phyloP scores from a whole-genome alignment of 345 rosid species.

The Arabidopsis thaliana region TAIR10.1 NC_003075.7:9812501-9813000 shows the following conservation, averaged over 20 bases:
- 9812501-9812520: slow-evolving; percentile 95
- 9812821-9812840: slow-evolving; percentile 2
- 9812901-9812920: slow-evolving; percentile 85
- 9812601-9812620: slow-evolving; percentile 80
- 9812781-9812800: not conserved
- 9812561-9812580: slow-evolving; percentile 73
- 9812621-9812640: slow-evolving; percentile 95
- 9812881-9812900: slow-evolving; percentile 85
- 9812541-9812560: slow-evolving; percentile 79
- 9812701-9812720: slow-evolving; percentile 13
- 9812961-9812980: slow-evolving; percentile 44
- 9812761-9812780: not conserved
- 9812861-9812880: slow-evolving; percentile 72
- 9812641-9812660: slow-evolving; percentile 60
- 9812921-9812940: slow-evolving; percentile 62
- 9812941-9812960: slow-evolving; percentile 49
- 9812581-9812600: slow-evolving; percentile 57
- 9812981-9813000: slow-evolving; percentile 51
- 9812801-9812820: not conserved
- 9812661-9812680: slow-evolving; percentile 13
- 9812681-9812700: slow-evolving; percentile 11
- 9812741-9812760: slow-evolving; percentile 9
- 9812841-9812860: slow-evolving; percentile 26
- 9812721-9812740: not conserved
- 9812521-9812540: slow-evolving; percentile 82